Evolutionary conservation across 441 rosid genomes (phyloP), one percentile per base, ranked within the genome.

Genomic region (Populus hybrid): DNA sequence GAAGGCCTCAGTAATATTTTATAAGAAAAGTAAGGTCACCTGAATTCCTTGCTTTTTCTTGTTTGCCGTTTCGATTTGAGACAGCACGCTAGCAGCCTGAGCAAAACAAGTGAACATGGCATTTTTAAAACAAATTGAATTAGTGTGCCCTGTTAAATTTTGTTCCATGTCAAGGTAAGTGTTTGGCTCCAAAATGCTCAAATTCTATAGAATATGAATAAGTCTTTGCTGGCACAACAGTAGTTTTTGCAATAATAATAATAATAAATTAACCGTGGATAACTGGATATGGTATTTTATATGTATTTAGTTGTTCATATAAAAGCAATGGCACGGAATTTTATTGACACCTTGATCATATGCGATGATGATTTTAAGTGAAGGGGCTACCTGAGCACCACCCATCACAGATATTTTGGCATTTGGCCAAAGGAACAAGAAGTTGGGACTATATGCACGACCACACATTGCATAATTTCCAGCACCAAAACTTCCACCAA

Each of bases 381-480:
- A 64, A 31, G 74, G 73, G 76, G 33, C 40, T 81, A 93, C 99
- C 99, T 95, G 99, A 80, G 92, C 86, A 78, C 99, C 98, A 14
- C 99, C 99, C 99, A 95, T 95, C 78, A 94, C 92, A 4, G 97
- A 95, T 70, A 94, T 94, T 88, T 86, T 87, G 50, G 99, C 95
- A 82, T 93, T 95, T 78, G 99, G 99, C 99, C 99, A 92, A 20
- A 92, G 90, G 86, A 95, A 95, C 90, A 95, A 78, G 84, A 95
- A 95, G 84, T 88, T 81, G 68, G 99, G 97, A 85, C 88, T 92
- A 76, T 89, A 95, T 50, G 99, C 95, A 83, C 98, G 98, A 6
- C 99, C 99, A 69, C 99, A 95, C 99, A 95, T 95, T 33, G 99
- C 99, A 81, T 95, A 94, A 82, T 95, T 94, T 83, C 99, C 99